Evolutionary conservation across 2,329 filamentous ascomycete genomes (phyloP).

Genomic region (Aurifilum marmelostoma): DNA sequence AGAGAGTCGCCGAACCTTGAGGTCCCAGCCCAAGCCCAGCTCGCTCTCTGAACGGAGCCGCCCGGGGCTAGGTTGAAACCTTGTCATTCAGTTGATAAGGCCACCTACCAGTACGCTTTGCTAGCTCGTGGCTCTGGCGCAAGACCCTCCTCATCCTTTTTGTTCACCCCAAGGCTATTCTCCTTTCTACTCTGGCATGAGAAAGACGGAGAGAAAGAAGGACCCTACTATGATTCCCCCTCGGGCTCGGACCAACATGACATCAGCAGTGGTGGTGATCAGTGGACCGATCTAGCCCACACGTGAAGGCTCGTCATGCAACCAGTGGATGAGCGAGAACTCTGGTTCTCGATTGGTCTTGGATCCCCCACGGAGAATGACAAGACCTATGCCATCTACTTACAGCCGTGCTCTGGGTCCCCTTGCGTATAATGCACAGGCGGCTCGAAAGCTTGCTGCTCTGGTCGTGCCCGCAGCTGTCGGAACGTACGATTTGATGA

Average conservation of each 20-base stretch:
- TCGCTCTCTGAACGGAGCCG: not conserved
- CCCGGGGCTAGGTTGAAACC: not conserved
- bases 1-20: not conserved
- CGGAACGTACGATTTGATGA: too few relatives aligned
- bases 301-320: not conserved
- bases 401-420: not conserved
- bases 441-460: conserved; percentile 4
- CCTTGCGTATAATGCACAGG: not conserved
- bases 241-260: conserved; percentile 1
- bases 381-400: not conserved
- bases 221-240: too few relatives aligned
- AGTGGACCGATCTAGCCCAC: conserved; percentile 3
- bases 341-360: not conserved
- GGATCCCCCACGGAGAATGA: not conserved
- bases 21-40: not conserved
- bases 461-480: too few relatives aligned
- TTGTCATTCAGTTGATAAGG: conserved; percentile 6
- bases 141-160: not conserved
- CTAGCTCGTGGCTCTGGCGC: not conserved
- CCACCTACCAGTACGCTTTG: not conserved
- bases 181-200: not conserved
- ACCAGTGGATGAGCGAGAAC: not conserved
- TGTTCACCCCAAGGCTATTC: not conserved
- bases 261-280: not conserved
- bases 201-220: not conserved